phyloP scores from a whole-genome alignment of 2,329 filamentous ascomycete genomes.

The Piedraia hortae region DNA sequence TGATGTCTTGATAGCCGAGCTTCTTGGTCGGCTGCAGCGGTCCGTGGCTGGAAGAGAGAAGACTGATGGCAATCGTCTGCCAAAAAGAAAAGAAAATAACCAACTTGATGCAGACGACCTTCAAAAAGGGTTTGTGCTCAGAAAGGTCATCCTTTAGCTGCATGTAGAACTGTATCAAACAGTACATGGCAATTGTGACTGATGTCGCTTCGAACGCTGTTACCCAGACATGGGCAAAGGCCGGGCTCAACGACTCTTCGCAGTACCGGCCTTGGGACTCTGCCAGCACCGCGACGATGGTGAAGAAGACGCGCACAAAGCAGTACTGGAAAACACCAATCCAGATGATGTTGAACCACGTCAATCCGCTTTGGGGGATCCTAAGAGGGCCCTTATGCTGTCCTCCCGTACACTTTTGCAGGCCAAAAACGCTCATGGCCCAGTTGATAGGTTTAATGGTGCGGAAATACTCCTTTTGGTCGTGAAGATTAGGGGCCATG shows the following conservation, averaged over 20 bases:
- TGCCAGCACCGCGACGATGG: slow-evolving; percentile 45
- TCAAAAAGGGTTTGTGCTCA: slow-evolving; percentile 45
- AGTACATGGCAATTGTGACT: slow-evolving; percentile 68
- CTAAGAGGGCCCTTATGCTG: slow-evolving; percentile 37
- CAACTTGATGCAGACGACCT: slow-evolving; percentile 65
- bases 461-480: slow-evolving; percentile 61
- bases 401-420: slow-evolving; percentile 42
- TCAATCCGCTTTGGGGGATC: slow-evolving; percentile 53
- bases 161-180: slow-evolving; percentile 62
- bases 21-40: slow-evolving; percentile 33
- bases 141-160: slow-evolving; percentile 43
- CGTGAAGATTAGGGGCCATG: slow-evolving; percentile 46
- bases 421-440: slow-evolving; percentile 46
- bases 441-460: slow-evolving; percentile 36
- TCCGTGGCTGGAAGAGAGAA: slow-evolving; percentile 31
- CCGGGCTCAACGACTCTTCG: slow-evolving; percentile 46
- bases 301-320: slow-evolving; percentile 54
- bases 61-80: slow-evolving; percentile 35
- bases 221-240: slow-evolving; percentile 68
- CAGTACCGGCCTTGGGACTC: slow-evolving; percentile 45
- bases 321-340: slow-evolving; percentile 66
- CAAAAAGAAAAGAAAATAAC: slow-evolving; percentile 83
- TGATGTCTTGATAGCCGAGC: slow-evolving; percentile 46
- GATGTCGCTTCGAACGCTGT: slow-evolving; percentile 41
- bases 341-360: slow-evolving; percentile 78